Percentiles rank a stretch among this genome's conserved stretches.
phyloP scores from a whole-genome alignment of 2,329 filamentous ascomycete genomes.

The Fusarium udum region DNA sequence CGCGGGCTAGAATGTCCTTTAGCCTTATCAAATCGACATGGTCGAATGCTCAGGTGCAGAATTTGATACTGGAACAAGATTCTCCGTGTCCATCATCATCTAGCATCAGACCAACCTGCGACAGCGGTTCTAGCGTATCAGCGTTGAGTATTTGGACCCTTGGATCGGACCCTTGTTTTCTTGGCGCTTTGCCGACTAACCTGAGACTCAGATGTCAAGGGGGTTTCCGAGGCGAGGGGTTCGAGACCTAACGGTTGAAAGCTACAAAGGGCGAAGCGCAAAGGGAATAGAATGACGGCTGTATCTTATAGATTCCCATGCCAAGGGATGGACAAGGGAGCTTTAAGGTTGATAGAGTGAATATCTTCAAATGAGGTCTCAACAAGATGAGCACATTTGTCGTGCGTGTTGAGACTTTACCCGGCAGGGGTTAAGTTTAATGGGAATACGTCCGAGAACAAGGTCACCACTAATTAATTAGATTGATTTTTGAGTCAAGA shows the following conservation, averaged over 20 bases:
- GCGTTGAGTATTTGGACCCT: slow-evolving; percentile 23
- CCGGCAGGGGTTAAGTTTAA: slow-evolving; percentile 1
- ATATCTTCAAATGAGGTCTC: slow-evolving; percentile 8
- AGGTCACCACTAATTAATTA: background rate
- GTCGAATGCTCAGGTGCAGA: slow-evolving; percentile 28
- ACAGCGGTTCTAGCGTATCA: slow-evolving; percentile 36
- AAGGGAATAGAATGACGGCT: slow-evolving; percentile 14
- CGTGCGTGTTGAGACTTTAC: slow-evolving; percentile 6
- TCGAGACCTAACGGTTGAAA: slow-evolving; percentile 15
- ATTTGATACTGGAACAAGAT: slow-evolving; percentile 37
- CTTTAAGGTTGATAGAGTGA: background rate
- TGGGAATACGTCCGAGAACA: slow-evolving; percentile 20
- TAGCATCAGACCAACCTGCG: slow-evolving; percentile 41
- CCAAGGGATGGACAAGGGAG: slow-evolving; percentile 17
- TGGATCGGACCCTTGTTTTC: slow-evolving; percentile 11
- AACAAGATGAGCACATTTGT: slow-evolving; percentile 10
- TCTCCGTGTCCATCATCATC: slow-evolving; percentile 39
- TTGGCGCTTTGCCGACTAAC: slow-evolving; percentile 37
- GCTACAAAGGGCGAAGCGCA: slow-evolving; percentile 27
- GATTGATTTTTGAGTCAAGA: background rate
- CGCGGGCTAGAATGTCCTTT: background rate
- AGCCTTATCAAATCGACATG: slow-evolving; percentile 26
- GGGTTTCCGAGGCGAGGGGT: slow-evolving; percentile 18
- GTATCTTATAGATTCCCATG: slow-evolving; percentile 41
- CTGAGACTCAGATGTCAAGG: slow-evolving; percentile 39